Conservation (phyloP, 2,329 filamentous ascomycete genomes). For the Cytospora piceae region DNA sequence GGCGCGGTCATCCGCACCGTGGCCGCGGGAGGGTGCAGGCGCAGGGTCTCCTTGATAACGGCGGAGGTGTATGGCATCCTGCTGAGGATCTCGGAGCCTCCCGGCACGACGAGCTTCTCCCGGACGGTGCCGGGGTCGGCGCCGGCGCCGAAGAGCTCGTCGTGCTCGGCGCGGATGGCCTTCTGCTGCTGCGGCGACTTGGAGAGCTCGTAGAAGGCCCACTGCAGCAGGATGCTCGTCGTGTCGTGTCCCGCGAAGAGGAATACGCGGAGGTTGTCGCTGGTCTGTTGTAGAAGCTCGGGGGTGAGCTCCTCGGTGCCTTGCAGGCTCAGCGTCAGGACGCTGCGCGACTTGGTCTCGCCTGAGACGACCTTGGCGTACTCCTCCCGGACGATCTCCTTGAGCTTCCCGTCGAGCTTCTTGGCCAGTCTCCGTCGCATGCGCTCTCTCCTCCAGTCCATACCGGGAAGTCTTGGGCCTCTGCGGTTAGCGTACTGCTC, state of each 20-base stretch:
- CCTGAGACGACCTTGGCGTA: conserved; percentile 11
- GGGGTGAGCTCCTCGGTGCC: conserved; percentile 36
- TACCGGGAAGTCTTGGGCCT: background rate
- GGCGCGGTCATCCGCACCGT: conserved; percentile 37
- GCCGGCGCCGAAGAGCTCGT: conserved; percentile 41
- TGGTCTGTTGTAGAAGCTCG: conserved; percentile 38
- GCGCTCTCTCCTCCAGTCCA: conserved; percentile 12
- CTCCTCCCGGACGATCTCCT: conserved; percentile 19
- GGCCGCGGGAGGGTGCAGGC: conserved; percentile 35
- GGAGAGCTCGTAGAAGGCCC: conserved; percentile 44
- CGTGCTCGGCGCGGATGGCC: conserved; percentile 42
- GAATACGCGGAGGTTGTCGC: conserved; percentile 45
- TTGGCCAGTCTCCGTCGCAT: conserved; percentile 8
- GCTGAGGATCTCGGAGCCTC: conserved; percentile 39
- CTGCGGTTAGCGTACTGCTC: conserved; percentile 1
- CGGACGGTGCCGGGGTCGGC: conserved; percentile 36
- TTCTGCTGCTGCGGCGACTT: conserved; percentile 37
- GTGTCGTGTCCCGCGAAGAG: conserved; percentile 49
- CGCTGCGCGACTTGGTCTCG: conserved; percentile 34
- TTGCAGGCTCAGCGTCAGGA: conserved; percentile 42
- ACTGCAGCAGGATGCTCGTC: conserved; percentile 43
- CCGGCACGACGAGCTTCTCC: conserved; percentile 35
- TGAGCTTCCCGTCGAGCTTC: conserved; percentile 23
- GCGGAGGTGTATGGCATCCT: conserved; percentile 36
- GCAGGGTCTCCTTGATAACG: conserved; percentile 26